phyloP scores from a whole-genome alignment of 768 basidiomycete species.

The Sporobolomyces roseus region DNA sequence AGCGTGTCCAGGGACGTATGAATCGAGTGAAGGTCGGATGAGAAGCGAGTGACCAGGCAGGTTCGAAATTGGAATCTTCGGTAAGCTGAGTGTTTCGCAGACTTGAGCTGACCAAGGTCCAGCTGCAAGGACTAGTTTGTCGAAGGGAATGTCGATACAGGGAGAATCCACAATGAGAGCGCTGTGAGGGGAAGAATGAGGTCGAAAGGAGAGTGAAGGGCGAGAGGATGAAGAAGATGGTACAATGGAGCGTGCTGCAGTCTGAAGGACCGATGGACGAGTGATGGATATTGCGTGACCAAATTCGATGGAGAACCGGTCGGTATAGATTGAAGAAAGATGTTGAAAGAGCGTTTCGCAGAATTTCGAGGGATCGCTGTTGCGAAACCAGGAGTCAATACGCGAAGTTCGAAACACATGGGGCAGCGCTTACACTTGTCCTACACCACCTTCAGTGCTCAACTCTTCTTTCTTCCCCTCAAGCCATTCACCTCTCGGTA shows the following conservation, averaged over 20 bases:
- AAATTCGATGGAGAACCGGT: constrained; percentile 20
- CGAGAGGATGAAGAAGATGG: not conserved
- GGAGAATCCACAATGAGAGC: no score
- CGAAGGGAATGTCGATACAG: constrained; percentile 45
- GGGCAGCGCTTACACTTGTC: constrained; percentile 22
- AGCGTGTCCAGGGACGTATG: not conserved
- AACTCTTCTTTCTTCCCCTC: constrained; percentile 32
- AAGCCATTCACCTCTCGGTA: constrained; percentile 14
- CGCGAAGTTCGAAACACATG: not conserved
- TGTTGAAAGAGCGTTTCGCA: constrained; percentile 17
- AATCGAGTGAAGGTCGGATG: constrained; percentile 19
- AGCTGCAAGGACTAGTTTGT: constrained; percentile 49
- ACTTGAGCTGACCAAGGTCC: constrained; percentile 50
- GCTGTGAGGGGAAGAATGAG: no score
- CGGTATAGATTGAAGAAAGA: not conserved
- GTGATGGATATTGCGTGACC: not conserved
- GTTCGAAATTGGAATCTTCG: constrained; percentile 21
- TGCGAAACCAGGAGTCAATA: no score
- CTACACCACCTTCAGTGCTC: constrained; percentile 27
- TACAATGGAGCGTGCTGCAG: not conserved
- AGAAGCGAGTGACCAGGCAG: constrained; percentile 38
- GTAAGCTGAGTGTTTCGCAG: constrained; percentile 12
- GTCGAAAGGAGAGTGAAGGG: not conserved
- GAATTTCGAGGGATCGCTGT: constrained; percentile 33
- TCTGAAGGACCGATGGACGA: not conserved